Evolutionary conservation across 2,329 filamentous ascomycete species (phyloP).

Genomic region (Orbilia quercus): DNA sequence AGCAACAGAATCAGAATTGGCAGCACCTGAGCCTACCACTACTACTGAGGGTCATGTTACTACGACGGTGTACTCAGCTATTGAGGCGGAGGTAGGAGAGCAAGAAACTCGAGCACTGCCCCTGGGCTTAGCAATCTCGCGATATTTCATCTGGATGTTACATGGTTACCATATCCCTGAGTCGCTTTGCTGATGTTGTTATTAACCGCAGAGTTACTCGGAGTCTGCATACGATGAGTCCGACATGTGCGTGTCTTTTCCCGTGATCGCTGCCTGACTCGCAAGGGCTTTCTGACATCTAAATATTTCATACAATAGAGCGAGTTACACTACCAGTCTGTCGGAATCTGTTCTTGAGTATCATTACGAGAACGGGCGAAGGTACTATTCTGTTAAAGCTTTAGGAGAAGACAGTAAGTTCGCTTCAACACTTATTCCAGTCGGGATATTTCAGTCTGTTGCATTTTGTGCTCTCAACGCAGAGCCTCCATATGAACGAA

Average conservation of each 20-base stretch:
- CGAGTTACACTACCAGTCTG: slow-evolving; percentile 37
- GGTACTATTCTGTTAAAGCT: slow-evolving; percentile 24
- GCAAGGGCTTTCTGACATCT: not conserved
- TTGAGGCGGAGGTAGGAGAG: slow-evolving; percentile 35
- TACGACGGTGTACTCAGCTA: slow-evolving; percentile 21
- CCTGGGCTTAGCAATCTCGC: not conserved
- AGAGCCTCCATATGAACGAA: not conserved
- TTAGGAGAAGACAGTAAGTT: slow-evolving; percentile 30
- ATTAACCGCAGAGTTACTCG: slow-evolving; percentile 12
- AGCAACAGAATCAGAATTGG: too few species aligned
- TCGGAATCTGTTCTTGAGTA: slow-evolving; percentile 30
- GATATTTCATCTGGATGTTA: too few species aligned
- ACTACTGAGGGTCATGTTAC: slow-evolving; percentile 24
- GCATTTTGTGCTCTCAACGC: slow-evolving; percentile 31
- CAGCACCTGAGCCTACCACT: not conserved
- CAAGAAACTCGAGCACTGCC: not conserved
- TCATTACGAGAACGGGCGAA: slow-evolving; percentile 37
- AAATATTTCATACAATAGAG: slow-evolving; percentile 7
- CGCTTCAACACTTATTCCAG: slow-evolving; percentile 31
- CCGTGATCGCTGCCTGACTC: not conserved
- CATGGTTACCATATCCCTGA: too few species aligned
- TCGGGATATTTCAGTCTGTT: slow-evolving; percentile 15
- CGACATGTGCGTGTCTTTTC: slow-evolving; percentile 17
- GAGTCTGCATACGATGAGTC: slow-evolving; percentile 20
- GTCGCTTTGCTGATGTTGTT: slow-evolving; percentile 5